Evolutionary conservation across 352 stramenopile genomes (phyloP), one percentile per base, ranked within the genome.

Genomic region (Pythium oligandrum): DNA sequence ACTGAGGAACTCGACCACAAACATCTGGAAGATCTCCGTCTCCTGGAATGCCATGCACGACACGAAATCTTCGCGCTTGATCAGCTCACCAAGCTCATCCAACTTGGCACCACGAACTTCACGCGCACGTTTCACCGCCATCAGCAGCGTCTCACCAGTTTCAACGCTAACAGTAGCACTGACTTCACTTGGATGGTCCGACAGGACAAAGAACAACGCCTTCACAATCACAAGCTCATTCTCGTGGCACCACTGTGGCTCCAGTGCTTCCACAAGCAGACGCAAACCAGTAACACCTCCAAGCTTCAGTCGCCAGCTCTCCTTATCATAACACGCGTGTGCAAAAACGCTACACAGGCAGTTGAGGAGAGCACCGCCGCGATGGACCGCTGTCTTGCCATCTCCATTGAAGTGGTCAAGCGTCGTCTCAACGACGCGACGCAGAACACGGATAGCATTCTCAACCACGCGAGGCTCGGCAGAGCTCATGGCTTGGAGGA

Each of bases 1-100:
- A 54, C 81, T 95, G 47, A 95, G 53, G 33, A 92, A 88, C 46
- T 95, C 83, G 33, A 93, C 82, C n/a, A 95, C 78, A 52, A 93
- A 78, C 61, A 93, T 84, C 53, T 93, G 82, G 33, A 95, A 84
- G 6, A 95, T 69, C 49, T 95, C 85, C 2, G 80, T 90, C 51
- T 95, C 78, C 55, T 91, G 83, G 40, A 93, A 91, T 10, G 78
- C 69, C 49, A 84, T 73, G 53, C 80, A 93, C 4, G 80, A 79
- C 48, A 74, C 49, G 17, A 90, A 90, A 35, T 84, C 70, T 17
- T 83, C 76, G 33, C 73, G 74, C 59, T 73, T 78, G 39, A 71
- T 70, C 12, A 68, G 68, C 38, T 63, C 34, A 51, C 56, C 49
- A 42, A 64, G 59, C 6, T 73, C 60, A 3, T 72, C 51, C 17